These are phyloP conservation scores for Cladosporium sp. DNA, from an alignment of 2,329 filamentous ascomycete species.

Conservation along the genomic window DNA sequence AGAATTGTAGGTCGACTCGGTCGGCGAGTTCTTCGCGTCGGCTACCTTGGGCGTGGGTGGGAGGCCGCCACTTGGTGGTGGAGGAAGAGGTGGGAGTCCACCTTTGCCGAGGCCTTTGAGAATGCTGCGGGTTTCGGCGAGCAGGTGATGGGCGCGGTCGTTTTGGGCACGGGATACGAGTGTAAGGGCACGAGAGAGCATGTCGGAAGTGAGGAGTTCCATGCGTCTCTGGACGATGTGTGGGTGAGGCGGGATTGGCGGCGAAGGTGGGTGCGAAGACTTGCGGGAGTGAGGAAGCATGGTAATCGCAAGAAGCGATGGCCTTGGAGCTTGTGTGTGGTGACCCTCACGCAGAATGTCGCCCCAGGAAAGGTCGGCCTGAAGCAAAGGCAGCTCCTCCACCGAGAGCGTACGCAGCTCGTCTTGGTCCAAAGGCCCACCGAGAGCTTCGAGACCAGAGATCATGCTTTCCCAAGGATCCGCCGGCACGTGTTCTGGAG, in stretches of 20 bases:
- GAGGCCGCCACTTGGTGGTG: conserved; percentile 36
- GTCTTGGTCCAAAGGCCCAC: conserved; percentile 80
- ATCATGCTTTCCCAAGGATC: conserved; percentile 98
- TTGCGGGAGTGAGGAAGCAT: conserved; percentile 63
- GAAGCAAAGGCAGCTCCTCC: conserved; percentile 90
- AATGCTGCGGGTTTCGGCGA: conserved; percentile 91
- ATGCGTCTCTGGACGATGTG: conserved; percentile 93
- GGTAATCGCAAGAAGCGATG: conserved; percentile 88
- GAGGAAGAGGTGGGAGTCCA: conserved; percentile 79
- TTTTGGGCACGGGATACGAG: conserved; percentile 88
- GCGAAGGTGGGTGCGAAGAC: conserved; percentile 47
- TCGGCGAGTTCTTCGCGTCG: conserved; percentile 16
- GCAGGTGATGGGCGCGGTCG: conserved; percentile 84
- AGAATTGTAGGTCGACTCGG: conserved; percentile 18
- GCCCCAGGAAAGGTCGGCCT: conserved; percentile 89
- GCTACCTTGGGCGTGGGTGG: conserved; percentile 31
- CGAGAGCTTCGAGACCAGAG: conserved; percentile 87
- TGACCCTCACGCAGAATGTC: conserved; percentile 88
- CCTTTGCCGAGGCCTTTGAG: conserved; percentile 95
- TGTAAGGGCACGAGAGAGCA: conserved; percentile 88
- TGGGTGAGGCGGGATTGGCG: conserved; percentile 90
- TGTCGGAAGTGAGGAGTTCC: conserved; percentile 96
- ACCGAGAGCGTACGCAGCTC: conserved; percentile 78
- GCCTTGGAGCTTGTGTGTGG: conserved; percentile 77
- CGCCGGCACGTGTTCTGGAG: conserved; percentile 79